These are phyloP conservation scores for Coniochaeta sp. DNA, from an alignment of 2,329 filamentous ascomycete genomes.

Conservation along the genomic window DNA sequence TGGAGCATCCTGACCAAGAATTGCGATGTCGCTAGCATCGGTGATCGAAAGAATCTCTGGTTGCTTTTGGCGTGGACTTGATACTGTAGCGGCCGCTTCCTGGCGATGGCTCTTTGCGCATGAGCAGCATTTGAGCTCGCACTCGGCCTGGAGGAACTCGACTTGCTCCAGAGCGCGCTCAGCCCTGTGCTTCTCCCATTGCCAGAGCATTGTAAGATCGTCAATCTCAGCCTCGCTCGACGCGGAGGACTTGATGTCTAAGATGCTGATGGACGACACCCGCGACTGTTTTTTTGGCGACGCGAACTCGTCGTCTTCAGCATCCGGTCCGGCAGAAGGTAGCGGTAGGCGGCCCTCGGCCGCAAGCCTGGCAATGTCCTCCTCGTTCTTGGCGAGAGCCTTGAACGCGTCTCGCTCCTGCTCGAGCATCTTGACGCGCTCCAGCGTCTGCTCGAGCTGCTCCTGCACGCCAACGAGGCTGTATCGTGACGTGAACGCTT, in stretches of 20 bases:
- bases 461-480: conserved; percentile 58
- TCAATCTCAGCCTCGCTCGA: conserved; percentile 52
- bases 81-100: conserved; percentile 16
- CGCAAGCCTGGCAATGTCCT: conserved; percentile 60
- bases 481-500: conserved; percentile 61
- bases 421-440: conserved; percentile 58
- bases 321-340: conserved; percentile 35
- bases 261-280: conserved; percentile 35
- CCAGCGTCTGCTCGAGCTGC: conserved; percentile 56
- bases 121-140: conserved; percentile 58
- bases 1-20: conserved; percentile 28
- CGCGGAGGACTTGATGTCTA: conserved; percentile 47
- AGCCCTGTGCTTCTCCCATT: conserved; percentile 55
- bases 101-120: conserved; percentile 38
- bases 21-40: conserved; percentile 33
- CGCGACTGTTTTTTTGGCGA: conserved; percentile 49
- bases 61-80: conserved; percentile 28
- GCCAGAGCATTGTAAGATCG: conserved; percentile 42
- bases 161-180: conserved; percentile 65
- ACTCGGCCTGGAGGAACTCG: conserved; percentile 71
- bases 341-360: conserved; percentile 64
- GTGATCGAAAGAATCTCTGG: conserved; percentile 25
- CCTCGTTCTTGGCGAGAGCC: conserved; percentile 64
- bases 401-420: conserved; percentile 70
- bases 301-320: conserved; percentile 51